Evolutionary conservation across 805 yeast genomes (phyloP), one percentile per base, ranked within the genome.

Genomic region (Wickerhamomyces tratensis): DNA sequence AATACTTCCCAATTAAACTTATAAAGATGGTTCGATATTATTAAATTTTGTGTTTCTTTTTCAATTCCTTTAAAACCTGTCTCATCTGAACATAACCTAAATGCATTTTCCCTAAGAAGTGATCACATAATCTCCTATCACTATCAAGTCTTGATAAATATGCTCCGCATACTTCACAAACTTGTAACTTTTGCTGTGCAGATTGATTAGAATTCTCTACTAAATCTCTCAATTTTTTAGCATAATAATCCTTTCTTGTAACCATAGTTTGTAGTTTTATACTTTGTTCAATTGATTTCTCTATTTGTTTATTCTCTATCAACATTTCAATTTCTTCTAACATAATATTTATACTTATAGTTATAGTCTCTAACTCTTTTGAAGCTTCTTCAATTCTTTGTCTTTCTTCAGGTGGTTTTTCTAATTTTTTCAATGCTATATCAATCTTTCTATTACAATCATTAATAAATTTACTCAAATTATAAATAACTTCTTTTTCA

Each of bases 81-180:
- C 95, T 70, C 79, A 89, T 81, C 41, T 73, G 78, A 2, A 80
- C 89, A 59, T 82, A 88, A 0, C 88, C 91, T 48, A 85, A 57
- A 64, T 89, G 97, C 45, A 86, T 76, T 52, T 86, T 87, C 1
- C 98, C 98, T 25, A 80, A 63, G 57, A 86, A 88, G 60, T 89
- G 97, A 52, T 86, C 96, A 1, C 91, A 95, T 48, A 89, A 67
- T 51, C 97, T 71, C 58, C 88, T 71, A 58, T 89, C 97, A 45
- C 83, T 86, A 59, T 89, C 98, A 43, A 88, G 64, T 46, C 91
- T 68, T 8, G 95, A 84, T 35, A 91, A 65, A 54, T 82, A 87
- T 1, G 95, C 95, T 1, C 95, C 96, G 63, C 98, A 89, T 2
- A 77, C 79, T 48, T 77, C 84, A 62, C 98, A 89, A 1, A 86